phyloP scores from a whole-genome alignment of 331 rosid genomes.

The Dryas integrifolia region DNA sequence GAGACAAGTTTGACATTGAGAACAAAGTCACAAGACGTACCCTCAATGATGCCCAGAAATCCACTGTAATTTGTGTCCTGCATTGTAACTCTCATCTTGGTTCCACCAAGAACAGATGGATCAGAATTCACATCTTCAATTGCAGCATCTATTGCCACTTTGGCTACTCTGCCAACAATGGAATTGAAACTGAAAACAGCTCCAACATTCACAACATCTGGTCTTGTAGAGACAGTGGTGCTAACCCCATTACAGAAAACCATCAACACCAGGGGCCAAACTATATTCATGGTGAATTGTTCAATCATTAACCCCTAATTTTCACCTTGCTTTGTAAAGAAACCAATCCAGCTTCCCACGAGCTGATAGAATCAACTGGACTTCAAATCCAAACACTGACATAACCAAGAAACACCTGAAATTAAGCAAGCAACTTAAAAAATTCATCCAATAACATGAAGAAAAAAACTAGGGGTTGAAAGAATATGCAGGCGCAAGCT shows the following conservation, averaged over 20 bases:
- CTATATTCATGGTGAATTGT: slow-evolving; percentile 38
- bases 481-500: background rate
- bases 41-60: slow-evolving; percentile 75
- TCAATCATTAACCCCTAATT: slow-evolving; percentile 18
- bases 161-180: slow-evolving; percentile 46
- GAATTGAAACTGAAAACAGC: slow-evolving; percentile 50
- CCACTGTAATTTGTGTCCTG: slow-evolving; percentile 67
- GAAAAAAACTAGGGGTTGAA: background rate
- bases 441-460: background rate
- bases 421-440: slow-evolving; percentile 1
- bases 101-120: slow-evolving; percentile 54
- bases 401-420: slow-evolving; percentile 13
- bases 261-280: slow-evolving; percentile 43
- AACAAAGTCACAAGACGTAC: slow-evolving; percentile 41
- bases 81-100: slow-evolving; percentile 42
- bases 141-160: slow-evolving; percentile 57
- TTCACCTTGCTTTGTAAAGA: slow-evolving; percentile 37
- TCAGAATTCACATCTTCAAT: slow-evolving; percentile 65
- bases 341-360: slow-evolving; percentile 24
- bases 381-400: slow-evolving; percentile 19
- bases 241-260: slow-evolving; percentile 35
- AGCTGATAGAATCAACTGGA: slow-evolving; percentile 4
- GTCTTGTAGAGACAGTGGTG: slow-evolving; percentile 40
- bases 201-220: slow-evolving; percentile 56
- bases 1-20: background rate